A percentile compares a stretch with the other conserved stretches of the same genome.
phyloP scores from a whole-genome alignment of 1,284 basidiomycete species.

The Abortiporus biennis region DNA sequence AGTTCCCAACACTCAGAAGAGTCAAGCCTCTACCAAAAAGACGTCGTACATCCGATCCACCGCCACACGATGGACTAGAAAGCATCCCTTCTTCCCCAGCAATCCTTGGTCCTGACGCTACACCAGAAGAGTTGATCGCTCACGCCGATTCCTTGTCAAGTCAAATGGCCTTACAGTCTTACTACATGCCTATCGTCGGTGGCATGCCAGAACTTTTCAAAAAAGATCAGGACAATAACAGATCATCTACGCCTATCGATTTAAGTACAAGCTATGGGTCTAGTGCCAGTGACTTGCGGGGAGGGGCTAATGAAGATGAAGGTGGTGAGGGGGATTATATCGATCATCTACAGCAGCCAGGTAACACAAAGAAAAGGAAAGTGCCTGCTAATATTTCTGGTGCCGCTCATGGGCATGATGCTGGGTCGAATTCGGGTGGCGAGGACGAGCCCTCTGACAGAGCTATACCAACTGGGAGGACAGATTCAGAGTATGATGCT shows the following conservation, averaged over 20 bases:
- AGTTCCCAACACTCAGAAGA: slow-evolving; percentile 52
- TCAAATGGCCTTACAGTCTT: slow-evolving; percentile 51
- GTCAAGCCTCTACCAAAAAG: slow-evolving; percentile 75
- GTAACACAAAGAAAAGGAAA: slow-evolving; percentile 83
- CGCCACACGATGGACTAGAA: slow-evolving; percentile 16
- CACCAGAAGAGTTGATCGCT: slow-evolving; percentile 42
- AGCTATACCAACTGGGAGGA: slow-evolving; percentile 18
- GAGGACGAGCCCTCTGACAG: slow-evolving; percentile 31
- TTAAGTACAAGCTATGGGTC: slow-evolving; percentile 14
- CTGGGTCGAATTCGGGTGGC: slow-evolving; percentile 29
- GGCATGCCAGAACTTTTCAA: slow-evolving; percentile 39
- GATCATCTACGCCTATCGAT: slow-evolving; percentile 18
- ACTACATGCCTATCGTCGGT: slow-evolving; percentile 52
- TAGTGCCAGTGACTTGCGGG: no score
- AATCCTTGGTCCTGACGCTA: slow-evolving; percentile 10
- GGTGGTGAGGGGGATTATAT: slow-evolving; percentile 51
- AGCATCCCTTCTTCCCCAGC: slow-evolving; percentile 6
- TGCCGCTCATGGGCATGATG: slow-evolving; percentile 32
- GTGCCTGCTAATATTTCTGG: slow-evolving; percentile 52
- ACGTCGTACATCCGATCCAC: slow-evolving; percentile 40
- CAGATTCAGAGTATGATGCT: slow-evolving; percentile 20
- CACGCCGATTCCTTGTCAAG: slow-evolving; percentile 45
- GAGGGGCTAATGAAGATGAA: slow-evolving; percentile 39
- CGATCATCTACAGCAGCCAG: slow-evolving; percentile 64
- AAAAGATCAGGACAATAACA: slow-evolving; percentile 8